Base-by-base conservation (phyloP, 23 red algal species). In the Cyanidiococcus yangmingshanensis region DNA sequence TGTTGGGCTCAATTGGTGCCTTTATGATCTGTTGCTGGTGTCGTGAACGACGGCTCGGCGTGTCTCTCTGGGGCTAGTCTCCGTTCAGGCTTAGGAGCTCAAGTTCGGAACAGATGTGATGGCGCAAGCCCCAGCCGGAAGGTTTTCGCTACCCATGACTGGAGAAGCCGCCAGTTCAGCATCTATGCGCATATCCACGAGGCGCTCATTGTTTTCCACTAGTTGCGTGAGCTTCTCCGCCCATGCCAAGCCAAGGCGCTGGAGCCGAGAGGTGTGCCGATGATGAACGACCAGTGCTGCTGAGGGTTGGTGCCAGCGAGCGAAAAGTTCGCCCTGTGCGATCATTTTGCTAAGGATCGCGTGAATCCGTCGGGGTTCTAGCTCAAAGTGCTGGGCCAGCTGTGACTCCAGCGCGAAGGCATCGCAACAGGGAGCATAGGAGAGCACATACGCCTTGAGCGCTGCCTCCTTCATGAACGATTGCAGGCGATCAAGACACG, bases 401-500 rank as follows among this genome's bases (percentile, higher is more conserved):
- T 71, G 12, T 35, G 80, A 76, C 0, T 18, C 27, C 3, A 84
- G 83, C 51, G 79, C 57, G 78, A 98, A 79, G 1, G 94, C 82
- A 29, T 98, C 89, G 54, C 86, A 91, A 75, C 86, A 90, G 0
- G 77, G 82, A 3, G 94, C 87, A 77, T 98, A 98, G 36, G 88
- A 84, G 32, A 90, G 74, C 25, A 90, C 79, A 84, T 91, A 98
- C 2, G 94, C 91, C 41, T 88, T 50, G 18, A 98, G 76, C 15
- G 83, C 86, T 75, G 85, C 94, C 39, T 83, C 76, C 54, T 98
- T 87, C n/a, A 98, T 71, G 2, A 91, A 76, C 37, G 84, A 76
- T 57, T 86, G 85, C 74, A 91, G 68, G 21, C 45, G 45, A 54
- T 21, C 21, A 7, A 54, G 21, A 21, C 45, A 54, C 45, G 45